These are phyloP conservation scores for Saraca asoca DNA, from an alignment of 331 rosid species.

Conservation along the genomic window DNA sequence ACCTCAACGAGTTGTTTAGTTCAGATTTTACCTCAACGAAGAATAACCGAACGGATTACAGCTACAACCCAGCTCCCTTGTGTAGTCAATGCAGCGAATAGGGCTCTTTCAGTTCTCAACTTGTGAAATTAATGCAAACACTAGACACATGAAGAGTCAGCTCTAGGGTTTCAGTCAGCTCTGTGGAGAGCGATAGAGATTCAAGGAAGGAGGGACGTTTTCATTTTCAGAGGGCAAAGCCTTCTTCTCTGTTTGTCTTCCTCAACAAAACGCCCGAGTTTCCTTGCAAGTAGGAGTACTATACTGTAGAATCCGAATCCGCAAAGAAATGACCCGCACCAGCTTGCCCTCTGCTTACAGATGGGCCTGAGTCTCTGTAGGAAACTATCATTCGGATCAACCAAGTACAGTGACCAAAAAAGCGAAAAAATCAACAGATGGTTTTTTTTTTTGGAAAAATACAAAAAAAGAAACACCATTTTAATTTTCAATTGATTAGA, in stretches of 20 bases:
- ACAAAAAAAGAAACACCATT: too few relatives aligned
- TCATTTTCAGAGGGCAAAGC: slow-evolving; percentile 32
- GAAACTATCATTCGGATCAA: too few relatives aligned
- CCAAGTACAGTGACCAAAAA: too few relatives aligned
- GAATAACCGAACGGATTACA: too few relatives aligned
- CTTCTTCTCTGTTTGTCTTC: not conserved
- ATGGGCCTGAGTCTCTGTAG: not conserved
- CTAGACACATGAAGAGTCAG: slow-evolving; percentile 20
- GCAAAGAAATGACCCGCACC: not conserved
- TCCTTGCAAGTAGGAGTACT: not conserved
- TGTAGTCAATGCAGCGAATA: not conserved
- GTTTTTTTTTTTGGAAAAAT: too few relatives aligned
- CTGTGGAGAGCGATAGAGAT: not conserved
- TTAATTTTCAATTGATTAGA: too few relatives aligned
- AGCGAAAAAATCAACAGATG: too few relatives aligned
- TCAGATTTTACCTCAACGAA: too few relatives aligned
- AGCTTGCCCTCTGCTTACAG: not conserved
- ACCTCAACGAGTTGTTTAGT: too few relatives aligned
- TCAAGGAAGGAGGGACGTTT: not conserved
- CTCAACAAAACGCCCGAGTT: not conserved
- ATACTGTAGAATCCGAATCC: not conserved
- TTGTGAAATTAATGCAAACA: slow-evolving; percentile 17
- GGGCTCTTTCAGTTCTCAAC: not conserved
- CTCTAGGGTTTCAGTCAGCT: slow-evolving; percentile 35
- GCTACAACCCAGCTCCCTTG: too few relatives aligned